These are phyloP conservation scores for Trichosporon coremiiforme DNA, from an alignment of 1,284 basidiomycete genomes.

Conservation along the genomic window DNA sequence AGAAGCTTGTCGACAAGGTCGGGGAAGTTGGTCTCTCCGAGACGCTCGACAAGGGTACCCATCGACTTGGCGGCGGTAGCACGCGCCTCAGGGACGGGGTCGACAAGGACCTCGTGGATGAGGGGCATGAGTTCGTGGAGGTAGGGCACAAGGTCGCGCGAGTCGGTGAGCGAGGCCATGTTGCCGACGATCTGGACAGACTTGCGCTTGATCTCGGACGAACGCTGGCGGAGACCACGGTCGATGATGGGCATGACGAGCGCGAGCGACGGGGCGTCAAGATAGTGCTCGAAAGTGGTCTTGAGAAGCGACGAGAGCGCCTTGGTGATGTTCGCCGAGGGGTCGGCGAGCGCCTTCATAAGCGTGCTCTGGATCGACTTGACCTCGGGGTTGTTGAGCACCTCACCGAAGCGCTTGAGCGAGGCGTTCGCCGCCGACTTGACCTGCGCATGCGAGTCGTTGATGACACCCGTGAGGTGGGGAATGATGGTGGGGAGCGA, in stretches of 20 bases:
- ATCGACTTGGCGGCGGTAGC: slow-evolving; percentile 96
- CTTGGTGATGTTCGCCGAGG: slow-evolving; percentile 78
- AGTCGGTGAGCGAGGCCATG: slow-evolving; percentile 88
- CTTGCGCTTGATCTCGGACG: slow-evolving; percentile 92
- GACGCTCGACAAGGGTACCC: slow-evolving; percentile 93
- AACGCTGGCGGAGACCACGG: slow-evolving; percentile 85
- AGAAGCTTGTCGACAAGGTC: slow-evolving; percentile 90
- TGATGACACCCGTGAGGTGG: slow-evolving; percentile 88
- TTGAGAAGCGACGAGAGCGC: slow-evolving; percentile 83
- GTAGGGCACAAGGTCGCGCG: slow-evolving; percentile 97
- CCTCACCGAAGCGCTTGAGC: slow-evolving; percentile 96
- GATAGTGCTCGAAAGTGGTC: slow-evolving; percentile 97
- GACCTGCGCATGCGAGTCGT: slow-evolving; percentile 97
- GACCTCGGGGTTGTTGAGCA: slow-evolving; percentile 92
- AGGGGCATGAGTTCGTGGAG: slow-evolving; percentile 83
- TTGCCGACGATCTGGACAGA: slow-evolving; percentile 97
- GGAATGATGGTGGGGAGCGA: slow-evolving; percentile 97
- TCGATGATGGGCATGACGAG: slow-evolving; percentile 95
- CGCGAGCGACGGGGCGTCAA: slow-evolving; percentile 97
- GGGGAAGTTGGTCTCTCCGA: slow-evolving; percentile 94
- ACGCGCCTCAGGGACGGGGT: slow-evolving; percentile 94
- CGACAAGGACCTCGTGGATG: slow-evolving; percentile 88
- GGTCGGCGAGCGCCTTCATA: slow-evolving; percentile 95
- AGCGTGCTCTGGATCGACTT: slow-evolving; percentile 88
- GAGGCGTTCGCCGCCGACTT: slow-evolving; percentile 90